Evolutionary conservation across 176 grass and related monocot species (phyloP), one percentile per base, ranked within the genome.

Genomic region (Eleusine indica): DNA sequence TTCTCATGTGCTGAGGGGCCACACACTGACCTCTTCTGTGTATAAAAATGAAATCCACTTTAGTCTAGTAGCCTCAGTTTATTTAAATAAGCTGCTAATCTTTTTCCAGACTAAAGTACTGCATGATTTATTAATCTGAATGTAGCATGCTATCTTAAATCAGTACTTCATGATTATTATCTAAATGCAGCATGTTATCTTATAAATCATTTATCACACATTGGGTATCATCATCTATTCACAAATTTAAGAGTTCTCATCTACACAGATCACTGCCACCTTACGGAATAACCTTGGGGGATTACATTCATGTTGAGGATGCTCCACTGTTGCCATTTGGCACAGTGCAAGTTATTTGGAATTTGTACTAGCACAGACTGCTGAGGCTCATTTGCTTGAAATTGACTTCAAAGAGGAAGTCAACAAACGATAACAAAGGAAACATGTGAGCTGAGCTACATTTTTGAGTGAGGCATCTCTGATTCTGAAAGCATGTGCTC

Each of bases 21-120:
- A 64, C 29, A 29, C 73, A 25, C 69, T 48, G 44, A 82, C 53
- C 80, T 82, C 17, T 14, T 68, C 56, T 69, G 17, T 21, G 25
- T 76, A 39, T 19, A 40, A 73, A 66, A 19, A 73, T 80, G 58
- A 49, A 73, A 65, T 66, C 28, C 44, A 51, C 46, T 66, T 86
- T 52, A 28, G 56, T 72, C 79, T 76, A 9, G 35, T 54, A 80
- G 53, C 30, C n/a, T 17, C 16, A 19, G 40, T 53, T 57, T 49
- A 66, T 22, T 42, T 32, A 67, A 73, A 72, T 66, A n/a, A 71
- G 21, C 41, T 13, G 13, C 22, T 66, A 29, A 73, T 12, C 44
- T 39, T 81, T 66, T 81, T 68, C 64, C 47, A 47, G 25, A n/a
- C 39, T 64, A 1, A 68, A 53, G 38, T 46, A 74, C 17, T 51